These are phyloP conservation scores for Trichophyton mentagrophytes DNA, from an alignment of 2,329 filamentous ascomycete species.

Conservation along the genomic window DNA sequence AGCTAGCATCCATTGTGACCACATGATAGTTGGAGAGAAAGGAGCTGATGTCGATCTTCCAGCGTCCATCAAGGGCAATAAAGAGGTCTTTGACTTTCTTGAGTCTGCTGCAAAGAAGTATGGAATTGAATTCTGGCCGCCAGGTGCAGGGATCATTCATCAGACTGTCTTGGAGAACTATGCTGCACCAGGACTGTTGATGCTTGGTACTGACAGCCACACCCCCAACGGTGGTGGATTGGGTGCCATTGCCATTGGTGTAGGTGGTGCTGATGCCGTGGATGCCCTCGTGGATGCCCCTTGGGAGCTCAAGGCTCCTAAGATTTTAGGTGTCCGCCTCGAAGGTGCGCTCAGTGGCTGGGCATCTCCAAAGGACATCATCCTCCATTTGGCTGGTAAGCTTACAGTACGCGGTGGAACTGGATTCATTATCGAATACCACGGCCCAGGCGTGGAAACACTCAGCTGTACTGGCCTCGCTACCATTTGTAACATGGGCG, in stretches of 20 bases:
- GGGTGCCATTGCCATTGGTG: constrained; percentile 87
- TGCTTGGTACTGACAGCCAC: constrained; percentile 95
- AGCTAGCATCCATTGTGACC: constrained; percentile 96
- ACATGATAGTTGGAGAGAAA: constrained; percentile 91
- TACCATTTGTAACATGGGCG: constrained; percentile 79
- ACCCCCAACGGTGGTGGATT: constrained; percentile 95
- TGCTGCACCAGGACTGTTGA: constrained; percentile 91
- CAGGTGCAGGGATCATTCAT: constrained; percentile 89
- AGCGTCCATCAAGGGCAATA: constrained; percentile 77
- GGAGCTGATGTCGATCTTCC: constrained; percentile 78
- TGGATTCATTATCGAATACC: constrained; percentile 88
- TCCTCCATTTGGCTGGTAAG: constrained; percentile 74
- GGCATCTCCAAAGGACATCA: constrained; percentile 92
- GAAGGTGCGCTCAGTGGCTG: constrained; percentile 76
- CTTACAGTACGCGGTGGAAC: constrained; percentile 90
- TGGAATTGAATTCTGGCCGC: constrained; percentile 91
- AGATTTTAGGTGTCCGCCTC: constrained; percentile 72
- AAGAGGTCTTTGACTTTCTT: constrained; percentile 94
- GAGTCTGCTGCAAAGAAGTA: constrained; percentile 86
- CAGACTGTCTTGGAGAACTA: constrained; percentile 98
- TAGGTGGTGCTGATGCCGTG: constrained; percentile 92
- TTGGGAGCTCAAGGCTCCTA: constrained; percentile 94
- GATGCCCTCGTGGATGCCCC: constrained; percentile 92
- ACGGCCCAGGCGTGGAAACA: constrained; percentile 76
- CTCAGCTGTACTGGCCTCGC: constrained; percentile 89